Evolutionary conservation across 2,329 filamentous ascomycete species (phyloP).

Genomic region (Ambrosiella cleistominuta): DNA sequence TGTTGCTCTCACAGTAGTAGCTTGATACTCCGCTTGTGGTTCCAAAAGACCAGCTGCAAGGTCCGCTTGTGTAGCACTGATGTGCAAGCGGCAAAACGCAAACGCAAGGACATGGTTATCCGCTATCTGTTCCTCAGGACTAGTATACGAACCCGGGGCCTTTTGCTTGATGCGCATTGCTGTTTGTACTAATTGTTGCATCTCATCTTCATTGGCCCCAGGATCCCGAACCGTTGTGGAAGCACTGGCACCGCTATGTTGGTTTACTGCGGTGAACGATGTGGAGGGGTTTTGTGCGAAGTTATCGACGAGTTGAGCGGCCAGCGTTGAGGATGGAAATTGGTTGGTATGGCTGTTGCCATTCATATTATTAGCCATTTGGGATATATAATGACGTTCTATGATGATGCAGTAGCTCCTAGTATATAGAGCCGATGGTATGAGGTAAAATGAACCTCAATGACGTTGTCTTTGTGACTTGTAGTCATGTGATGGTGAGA

Average conservation of each 20-base stretch:
- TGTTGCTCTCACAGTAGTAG: neutral
- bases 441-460: neutral
- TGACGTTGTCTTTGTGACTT: neutral
- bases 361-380: neutral
- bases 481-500: neutral
- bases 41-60: neutral
- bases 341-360: conserved; percentile 8
- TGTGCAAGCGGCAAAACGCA: conserved; percentile 61
- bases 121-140: conserved; percentile 46
- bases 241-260: conserved; percentile 28
- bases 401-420: neutral
- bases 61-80: conserved; percentile 25
- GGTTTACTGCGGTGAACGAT: neutral
- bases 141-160: conserved; percentile 36
- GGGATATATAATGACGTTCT: too few relatives aligned
- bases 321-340: conserved; percentile 61
- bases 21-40: neutral
- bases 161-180: conserved; percentile 39
- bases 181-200: conserved; percentile 48
- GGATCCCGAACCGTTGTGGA: conserved; percentile 32
- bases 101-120: conserved; percentile 77
- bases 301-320: conserved; percentile 62
- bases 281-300: neutral
- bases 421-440: neutral
- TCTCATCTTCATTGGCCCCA: conserved; percentile 49